Evolutionary conservation across 148 eudicot species (phyloP).

Genomic region (Selenicereus undatus): DNA sequence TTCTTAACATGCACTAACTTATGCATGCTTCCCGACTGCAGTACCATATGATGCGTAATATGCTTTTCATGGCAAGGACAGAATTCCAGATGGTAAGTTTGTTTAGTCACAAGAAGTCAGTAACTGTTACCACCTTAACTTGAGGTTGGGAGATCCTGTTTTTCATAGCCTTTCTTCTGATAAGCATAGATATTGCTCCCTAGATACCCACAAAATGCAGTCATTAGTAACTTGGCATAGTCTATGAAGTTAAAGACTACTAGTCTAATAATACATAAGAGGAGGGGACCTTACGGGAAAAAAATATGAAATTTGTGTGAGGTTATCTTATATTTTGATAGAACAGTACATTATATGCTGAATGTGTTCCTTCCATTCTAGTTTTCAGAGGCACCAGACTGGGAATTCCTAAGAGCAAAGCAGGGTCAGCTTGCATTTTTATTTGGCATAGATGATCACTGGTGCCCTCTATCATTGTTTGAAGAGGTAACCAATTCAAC

Average conservation of each 20-base stretch:
- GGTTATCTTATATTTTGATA: not conserved
- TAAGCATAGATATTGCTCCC: not conserved
- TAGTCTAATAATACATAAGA: not conserved
- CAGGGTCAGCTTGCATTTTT: constrained; percentile 61
- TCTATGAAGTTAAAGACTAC: not conserved
- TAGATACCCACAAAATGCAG: not conserved
- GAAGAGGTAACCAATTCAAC: constrained; percentile 54
- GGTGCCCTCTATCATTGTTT: constrained; percentile 77
- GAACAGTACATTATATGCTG: not conserved
- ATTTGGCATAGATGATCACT: constrained; percentile 77
- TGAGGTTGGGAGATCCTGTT: not conserved
- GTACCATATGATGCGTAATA: constrained; percentile 75
- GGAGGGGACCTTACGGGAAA: too few relatives aligned
- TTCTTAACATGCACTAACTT: not conserved
- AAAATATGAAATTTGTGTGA: not conserved
- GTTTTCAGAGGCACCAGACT: constrained; percentile 76
- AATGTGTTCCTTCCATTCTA: constrained; percentile 21
- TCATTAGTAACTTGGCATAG: not conserved
- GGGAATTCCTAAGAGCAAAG: constrained; percentile 66
- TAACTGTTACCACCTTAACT: not conserved
- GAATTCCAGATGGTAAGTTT: constrained; percentile 64
- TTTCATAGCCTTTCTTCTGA: not conserved
- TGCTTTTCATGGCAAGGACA: constrained; percentile 73
- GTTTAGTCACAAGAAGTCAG: not conserved
- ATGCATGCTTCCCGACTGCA: constrained; percentile 27